Conservation (phyloP, 768 basidiomycete species). For the Auricularia heimuer region DNA sequence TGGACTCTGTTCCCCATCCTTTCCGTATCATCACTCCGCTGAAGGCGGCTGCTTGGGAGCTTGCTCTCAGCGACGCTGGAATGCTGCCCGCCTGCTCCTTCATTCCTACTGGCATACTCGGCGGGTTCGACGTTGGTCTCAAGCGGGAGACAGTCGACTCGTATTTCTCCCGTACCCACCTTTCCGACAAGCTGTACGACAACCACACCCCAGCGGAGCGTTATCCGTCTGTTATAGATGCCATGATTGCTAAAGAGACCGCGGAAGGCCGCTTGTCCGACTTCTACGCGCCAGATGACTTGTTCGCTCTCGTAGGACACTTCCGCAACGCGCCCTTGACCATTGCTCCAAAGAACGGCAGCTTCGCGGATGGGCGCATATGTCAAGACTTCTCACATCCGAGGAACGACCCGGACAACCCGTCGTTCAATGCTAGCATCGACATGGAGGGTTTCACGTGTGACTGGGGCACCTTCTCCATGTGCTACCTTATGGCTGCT, state of each 20-base stretch:
- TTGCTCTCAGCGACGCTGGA: neutral
- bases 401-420: conserved; percentile 10
- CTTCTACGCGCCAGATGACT: conserved; percentile 8
- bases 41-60: neutral
- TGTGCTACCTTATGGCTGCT: conserved; percentile 17
- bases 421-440: conserved; percentile 24
- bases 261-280: neutral
- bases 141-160: neutral
- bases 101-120: neutral
- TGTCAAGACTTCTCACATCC: conserved; percentile 28
- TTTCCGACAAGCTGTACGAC: neutral
- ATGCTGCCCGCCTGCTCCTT: neutral
- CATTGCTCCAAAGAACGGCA: conserved; percentile 14
- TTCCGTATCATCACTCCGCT: neutral
- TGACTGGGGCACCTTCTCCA: conserved; percentile 30
- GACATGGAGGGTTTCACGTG: conserved; percentile 23
- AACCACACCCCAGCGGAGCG: neutral
- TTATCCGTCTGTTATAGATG: neutral
- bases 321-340: conserved; percentile 24
- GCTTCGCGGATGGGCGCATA: neutral
- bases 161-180: neutral
- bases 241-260: neutral
- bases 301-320: conserved; percentile 20
- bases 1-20: neutral
- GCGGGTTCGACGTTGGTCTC: neutral